Conservation (phyloP, 1,284 basidiomycete species). For the Malassezia japonica region DNA sequence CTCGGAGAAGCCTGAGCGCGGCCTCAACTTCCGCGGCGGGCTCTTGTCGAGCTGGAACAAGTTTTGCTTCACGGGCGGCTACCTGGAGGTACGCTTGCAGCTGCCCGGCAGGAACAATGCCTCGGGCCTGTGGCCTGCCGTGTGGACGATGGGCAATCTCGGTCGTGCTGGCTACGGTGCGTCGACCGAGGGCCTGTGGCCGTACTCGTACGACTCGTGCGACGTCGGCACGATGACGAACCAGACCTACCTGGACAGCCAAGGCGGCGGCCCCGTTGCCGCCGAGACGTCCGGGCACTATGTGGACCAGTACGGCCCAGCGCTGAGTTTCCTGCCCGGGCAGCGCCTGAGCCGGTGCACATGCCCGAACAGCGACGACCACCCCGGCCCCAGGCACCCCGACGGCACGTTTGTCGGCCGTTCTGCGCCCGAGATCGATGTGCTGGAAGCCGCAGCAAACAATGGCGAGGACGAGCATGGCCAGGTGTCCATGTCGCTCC, state of each 20-base stretch:
- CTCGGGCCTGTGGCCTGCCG: conserved; percentile 35
- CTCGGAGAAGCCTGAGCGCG: conserved; percentile 47
- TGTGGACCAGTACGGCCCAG: conserved; percentile 29
- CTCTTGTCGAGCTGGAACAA: conserved; percentile 46
- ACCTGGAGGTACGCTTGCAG: conserved; percentile 40
- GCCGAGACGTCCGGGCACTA: conserved; percentile 36
- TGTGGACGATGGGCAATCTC: conserved; percentile 51
- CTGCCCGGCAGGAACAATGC: conserved; percentile 31
- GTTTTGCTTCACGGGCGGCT: conserved; percentile 45
- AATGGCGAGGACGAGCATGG: conserved; percentile 21
- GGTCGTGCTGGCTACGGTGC: conserved; percentile 72
- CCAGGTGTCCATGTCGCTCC: conserved; percentile 32
- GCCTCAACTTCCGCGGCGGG: conserved; percentile 37
- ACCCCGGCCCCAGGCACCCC: conserved; percentile 34
- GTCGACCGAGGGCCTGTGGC: conserved; percentile 53
- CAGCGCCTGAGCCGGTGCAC: conserved; percentile 41
- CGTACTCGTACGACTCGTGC: conserved; percentile 50
- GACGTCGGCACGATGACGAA: conserved; percentile 43
- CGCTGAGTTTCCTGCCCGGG: conserved; percentile 34
- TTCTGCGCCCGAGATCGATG: conserved; percentile 74
- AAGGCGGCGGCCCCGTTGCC: conserved; percentile 34
- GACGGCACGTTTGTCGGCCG: conserved; percentile 50
- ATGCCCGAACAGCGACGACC: conserved; percentile 36
- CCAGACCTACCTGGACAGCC: conserved; percentile 28
- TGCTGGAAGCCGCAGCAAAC: conserved; percentile 58